These are phyloP conservation scores for Arachis hypogaea DNA, from an alignment of 306 rosid genomes.

Conservation along the genomic window DNA sequence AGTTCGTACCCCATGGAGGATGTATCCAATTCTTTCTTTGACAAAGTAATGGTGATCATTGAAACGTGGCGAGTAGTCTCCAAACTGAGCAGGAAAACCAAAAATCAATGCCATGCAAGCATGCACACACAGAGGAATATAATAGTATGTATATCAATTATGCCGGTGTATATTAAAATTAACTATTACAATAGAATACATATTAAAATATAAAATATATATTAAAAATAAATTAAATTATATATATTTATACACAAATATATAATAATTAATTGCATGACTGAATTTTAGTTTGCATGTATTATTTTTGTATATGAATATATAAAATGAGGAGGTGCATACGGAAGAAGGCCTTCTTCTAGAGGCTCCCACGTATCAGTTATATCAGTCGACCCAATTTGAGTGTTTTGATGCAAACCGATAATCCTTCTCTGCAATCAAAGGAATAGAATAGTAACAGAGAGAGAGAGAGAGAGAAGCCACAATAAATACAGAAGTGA, in stretches of 20 bases:
- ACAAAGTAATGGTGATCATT: constrained; percentile 79
- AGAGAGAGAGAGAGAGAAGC: background rate
- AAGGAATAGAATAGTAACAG: constrained; percentile 17
- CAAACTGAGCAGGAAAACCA: constrained; percentile 54
- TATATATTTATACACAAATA: too few species aligned
- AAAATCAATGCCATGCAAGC: constrained; percentile 20
- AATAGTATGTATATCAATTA: background rate
- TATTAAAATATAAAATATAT: too few species aligned
- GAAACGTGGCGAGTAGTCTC: constrained; percentile 95
- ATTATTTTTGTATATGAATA: background rate
- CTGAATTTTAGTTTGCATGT: too few species aligned
- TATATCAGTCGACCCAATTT: constrained; percentile 80
- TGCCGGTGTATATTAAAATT: background rate
- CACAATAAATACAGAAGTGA: background rate
- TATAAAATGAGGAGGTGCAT: constrained; percentile 31
- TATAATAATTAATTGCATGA: too few species aligned
- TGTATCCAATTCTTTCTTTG: constrained; percentile 62
- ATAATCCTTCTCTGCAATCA: constrained; percentile 77
- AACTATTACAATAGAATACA: constrained; percentile 4
- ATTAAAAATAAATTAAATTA: too few species aligned
- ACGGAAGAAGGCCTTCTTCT: constrained; percentile 96
- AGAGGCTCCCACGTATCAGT: constrained; percentile 89
- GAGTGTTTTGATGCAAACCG: constrained; percentile 77
- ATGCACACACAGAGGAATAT: background rate
- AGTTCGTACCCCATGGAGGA: constrained; percentile 74